phyloP scores from a whole-genome alignment of 257 asterid species.

The Nyctanthes arbortristis region DNA sequence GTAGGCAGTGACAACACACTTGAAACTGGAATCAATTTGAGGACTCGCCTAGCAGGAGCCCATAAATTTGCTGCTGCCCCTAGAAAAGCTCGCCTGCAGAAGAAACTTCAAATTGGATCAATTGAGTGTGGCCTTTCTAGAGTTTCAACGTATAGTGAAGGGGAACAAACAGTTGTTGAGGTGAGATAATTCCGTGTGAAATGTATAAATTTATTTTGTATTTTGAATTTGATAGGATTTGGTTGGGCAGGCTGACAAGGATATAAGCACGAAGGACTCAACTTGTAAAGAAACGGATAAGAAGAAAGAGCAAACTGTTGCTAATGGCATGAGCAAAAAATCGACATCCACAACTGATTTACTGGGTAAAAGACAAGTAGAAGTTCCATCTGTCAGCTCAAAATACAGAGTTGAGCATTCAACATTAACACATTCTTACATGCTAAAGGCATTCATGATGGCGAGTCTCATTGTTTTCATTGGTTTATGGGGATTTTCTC shows the following conservation, averaged over 20 bases:
- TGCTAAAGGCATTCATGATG: conserved; percentile 47
- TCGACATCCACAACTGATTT: conserved; percentile 6
- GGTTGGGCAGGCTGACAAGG: conserved; percentile 56
- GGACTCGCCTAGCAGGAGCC: conserved; percentile 36
- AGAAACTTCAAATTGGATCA: conserved; percentile 57
- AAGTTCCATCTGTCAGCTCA: conserved; percentile 18
- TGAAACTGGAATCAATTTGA: conserved; percentile 43
- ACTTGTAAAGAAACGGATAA: conserved; percentile 16
- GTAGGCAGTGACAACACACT: not conserved
- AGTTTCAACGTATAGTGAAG: conserved; percentile 29
- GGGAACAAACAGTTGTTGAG: conserved; percentile 29
- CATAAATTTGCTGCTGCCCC: conserved; percentile 39
- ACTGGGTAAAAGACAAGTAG: conserved; percentile 9
- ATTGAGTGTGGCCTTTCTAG: conserved; percentile 36
- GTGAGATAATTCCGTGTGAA: conserved; percentile 37
- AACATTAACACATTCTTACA: conserved; percentile 21
- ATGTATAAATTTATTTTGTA: not conserved
- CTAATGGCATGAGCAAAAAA: conserved; percentile 21
- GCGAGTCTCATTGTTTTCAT: conserved; percentile 37
- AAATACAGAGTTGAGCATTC: conserved; percentile 13
- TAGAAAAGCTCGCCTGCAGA: conserved; percentile 61
- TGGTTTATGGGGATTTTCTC: conserved; percentile 35
- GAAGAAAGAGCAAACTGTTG: conserved; percentile 6
- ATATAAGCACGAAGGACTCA: too few relatives aligned
- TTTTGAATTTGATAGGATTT: not conserved